Conservation (phyloP, 2,329 filamentous ascomycete species). For the Lachnellula arida region DNA sequence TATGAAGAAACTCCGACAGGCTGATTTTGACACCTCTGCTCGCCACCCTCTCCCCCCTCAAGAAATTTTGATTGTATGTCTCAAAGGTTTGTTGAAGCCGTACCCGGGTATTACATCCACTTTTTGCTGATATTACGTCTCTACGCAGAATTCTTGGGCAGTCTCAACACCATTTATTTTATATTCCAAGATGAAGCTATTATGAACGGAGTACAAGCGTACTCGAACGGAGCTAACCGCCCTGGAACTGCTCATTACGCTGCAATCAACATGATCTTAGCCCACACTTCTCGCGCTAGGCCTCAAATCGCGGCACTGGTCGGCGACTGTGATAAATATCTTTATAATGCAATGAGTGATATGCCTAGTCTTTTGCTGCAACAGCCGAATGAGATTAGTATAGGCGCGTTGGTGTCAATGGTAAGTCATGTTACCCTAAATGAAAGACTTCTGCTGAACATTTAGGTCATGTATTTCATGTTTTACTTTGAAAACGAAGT, state of each 20-base stretch:
- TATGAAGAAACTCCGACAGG: neutral
- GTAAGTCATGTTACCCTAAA: neutral
- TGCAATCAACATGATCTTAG: conserved; percentile 14
- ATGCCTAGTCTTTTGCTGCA: conserved; percentile 11
- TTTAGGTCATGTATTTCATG: conserved; percentile 12
- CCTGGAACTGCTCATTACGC: conserved; percentile 6
- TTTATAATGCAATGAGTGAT: conserved; percentile 11
- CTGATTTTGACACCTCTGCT: conserved; percentile 4
- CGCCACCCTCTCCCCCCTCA: conserved; percentile 5
- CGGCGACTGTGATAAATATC: conserved; percentile 3
- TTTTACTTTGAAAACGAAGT: conserved; percentile 8
- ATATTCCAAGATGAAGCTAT: conserved; percentile 7
- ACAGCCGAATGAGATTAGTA: conserved; percentile 4
- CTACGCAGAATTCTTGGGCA: conserved; percentile 1
- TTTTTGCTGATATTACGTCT: neutral
- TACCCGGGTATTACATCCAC: neutral
- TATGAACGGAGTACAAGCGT: conserved; percentile 5
- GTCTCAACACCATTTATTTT: conserved; percentile 6
- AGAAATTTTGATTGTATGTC: conserved; percentile 5
- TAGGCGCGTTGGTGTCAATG: conserved; percentile 8
- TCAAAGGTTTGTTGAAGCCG: neutral
- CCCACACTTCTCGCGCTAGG: conserved; percentile 3
- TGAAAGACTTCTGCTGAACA: neutral
- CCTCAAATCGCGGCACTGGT: neutral
- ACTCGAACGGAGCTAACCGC: conserved; percentile 4